phyloP scores from a whole-genome alignment of 2,329 filamentous ascomycete species.

The Aspergillus calidoustus region DNA sequence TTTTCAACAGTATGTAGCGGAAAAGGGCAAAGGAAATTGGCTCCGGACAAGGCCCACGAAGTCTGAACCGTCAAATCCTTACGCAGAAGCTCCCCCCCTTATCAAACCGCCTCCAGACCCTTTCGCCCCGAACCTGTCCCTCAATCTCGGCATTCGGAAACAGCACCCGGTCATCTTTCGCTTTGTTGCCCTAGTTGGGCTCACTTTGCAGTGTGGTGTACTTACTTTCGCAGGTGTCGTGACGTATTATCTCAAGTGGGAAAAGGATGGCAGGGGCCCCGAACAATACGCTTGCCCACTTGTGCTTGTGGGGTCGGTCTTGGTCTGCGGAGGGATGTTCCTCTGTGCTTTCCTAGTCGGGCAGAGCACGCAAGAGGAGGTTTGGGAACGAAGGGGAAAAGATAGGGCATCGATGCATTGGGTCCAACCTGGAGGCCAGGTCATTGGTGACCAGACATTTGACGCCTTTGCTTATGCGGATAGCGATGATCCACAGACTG shows the following conservation, averaged over 20 bases:
- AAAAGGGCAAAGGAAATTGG: background rate
- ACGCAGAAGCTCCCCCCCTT: too few species aligned
- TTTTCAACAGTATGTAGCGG: slow-evolving; percentile 6
- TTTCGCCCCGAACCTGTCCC: too few species aligned
- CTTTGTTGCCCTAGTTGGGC: background rate
- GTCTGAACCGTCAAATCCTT: too few species aligned
- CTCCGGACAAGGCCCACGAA: background rate
- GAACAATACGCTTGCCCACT: slow-evolving; percentile 12
- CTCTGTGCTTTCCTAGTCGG: slow-evolving; percentile 24
- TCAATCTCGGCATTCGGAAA: background rate
- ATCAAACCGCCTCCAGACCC: background rate
- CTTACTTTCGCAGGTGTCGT: background rate
- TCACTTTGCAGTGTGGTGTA: background rate
- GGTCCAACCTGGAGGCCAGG: background rate
- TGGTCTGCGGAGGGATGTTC: slow-evolving; percentile 18
- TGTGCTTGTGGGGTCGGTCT: slow-evolving; percentile 21
- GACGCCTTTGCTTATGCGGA: background rate
- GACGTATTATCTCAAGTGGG: background rate
- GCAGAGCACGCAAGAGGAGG: slow-evolving; percentile 16
- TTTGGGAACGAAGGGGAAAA: background rate
- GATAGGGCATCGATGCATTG: background rate
- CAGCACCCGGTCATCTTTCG: background rate
- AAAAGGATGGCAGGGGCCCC: background rate
- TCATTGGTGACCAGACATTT: slow-evolving; percentile 3
- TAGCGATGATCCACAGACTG: background rate